Conservation (phyloP, 495 filamentous ascomycete genomes). For the Oidiodendron maius region DNA sequence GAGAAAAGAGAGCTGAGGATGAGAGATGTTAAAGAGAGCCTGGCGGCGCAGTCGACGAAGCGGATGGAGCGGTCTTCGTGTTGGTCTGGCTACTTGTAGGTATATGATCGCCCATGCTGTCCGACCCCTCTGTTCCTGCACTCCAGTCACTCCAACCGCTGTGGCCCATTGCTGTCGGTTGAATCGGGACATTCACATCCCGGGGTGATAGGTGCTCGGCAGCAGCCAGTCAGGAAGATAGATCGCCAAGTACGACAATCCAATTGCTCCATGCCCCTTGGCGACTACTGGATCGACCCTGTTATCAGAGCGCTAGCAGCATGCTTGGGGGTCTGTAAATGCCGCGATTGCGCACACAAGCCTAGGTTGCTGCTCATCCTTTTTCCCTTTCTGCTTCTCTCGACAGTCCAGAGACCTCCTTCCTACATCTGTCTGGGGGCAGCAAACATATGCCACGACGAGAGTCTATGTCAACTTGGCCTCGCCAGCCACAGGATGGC, state of each 20-base stretch:
- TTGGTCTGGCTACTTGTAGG: conserved; percentile 9
- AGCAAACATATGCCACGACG: too few relatives aligned
- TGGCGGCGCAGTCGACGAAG: conserved; percentile 8
- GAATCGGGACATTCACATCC: conserved; percentile 8
- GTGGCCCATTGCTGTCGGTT: conserved; percentile 14
- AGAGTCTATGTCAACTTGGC: too few relatives aligned
- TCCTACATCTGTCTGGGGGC: too few relatives aligned
- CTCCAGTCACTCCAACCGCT: conserved; percentile 23
- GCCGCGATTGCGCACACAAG: conserved; percentile 18
- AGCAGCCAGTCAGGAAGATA: conserved; percentile 14
- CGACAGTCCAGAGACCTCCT: too few relatives aligned
- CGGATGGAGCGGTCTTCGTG: conserved; percentile 16
- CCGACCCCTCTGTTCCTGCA: conserved; percentile 19
- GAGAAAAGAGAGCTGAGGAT: conserved; percentile 15
- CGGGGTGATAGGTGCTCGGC: conserved; percentile 4
- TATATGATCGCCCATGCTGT: conserved; percentile 13
- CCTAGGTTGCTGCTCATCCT: not conserved
- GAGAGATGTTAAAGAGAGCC: conserved; percentile 9
- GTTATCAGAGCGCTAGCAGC: conserved; percentile 18
- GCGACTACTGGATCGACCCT: too few relatives aligned
- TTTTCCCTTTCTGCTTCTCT: too few relatives aligned
- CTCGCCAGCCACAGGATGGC: too few relatives aligned
- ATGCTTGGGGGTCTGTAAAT: too few relatives aligned
- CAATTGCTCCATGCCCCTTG: too few relatives aligned
- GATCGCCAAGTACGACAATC: too few relatives aligned